Evolutionary conservation across 2,329 filamentous ascomycete species (phyloP).

Genomic region (Hypoxylon sp.): DNA sequence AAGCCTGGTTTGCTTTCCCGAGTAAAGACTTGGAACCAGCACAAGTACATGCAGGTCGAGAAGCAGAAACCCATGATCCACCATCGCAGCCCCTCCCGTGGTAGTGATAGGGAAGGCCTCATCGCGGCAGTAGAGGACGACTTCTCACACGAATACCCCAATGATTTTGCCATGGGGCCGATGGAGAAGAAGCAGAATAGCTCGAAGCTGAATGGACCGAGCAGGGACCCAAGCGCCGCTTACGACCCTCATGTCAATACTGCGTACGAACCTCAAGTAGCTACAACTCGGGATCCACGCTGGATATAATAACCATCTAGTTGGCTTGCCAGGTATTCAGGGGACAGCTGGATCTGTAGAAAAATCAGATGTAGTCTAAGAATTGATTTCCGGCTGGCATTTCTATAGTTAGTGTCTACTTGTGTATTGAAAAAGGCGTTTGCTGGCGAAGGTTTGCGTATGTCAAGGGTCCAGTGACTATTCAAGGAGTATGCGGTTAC

Average conservation of each 20-base stretch:
- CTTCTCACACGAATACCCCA: slow-evolving; percentile 29
- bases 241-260: slow-evolving; percentile 20
- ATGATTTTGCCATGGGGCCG: slow-evolving; percentile 25
- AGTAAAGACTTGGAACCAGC: slow-evolving; percentile 48
- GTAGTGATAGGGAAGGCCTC: slow-evolving; percentile 25
- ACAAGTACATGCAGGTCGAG: slow-evolving; percentile 55
- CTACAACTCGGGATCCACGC: slow-evolving; percentile 8
- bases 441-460: not conserved
- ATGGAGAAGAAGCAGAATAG: slow-evolving; percentile 18
- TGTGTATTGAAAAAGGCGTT: not conserved
- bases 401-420: not conserved
- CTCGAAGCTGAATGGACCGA: not conserved
- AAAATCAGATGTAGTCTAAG: not conserved
- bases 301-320: not conserved
- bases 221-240: slow-evolving; percentile 21
- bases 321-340: not conserved
- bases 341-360: not conserved
- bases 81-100: not conserved
- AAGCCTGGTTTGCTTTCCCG: slow-evolving; percentile 42
- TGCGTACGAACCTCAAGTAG: slow-evolving; percentile 4
- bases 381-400: not conserved
- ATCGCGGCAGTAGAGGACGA: slow-evolving; percentile 34
- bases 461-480: not conserved
- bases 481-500: not conserved
- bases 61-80: slow-evolving; percentile 45